Conservation (phyloP, 257 asterid genomes). For the Ophiorrhiza pumila region DNA sequence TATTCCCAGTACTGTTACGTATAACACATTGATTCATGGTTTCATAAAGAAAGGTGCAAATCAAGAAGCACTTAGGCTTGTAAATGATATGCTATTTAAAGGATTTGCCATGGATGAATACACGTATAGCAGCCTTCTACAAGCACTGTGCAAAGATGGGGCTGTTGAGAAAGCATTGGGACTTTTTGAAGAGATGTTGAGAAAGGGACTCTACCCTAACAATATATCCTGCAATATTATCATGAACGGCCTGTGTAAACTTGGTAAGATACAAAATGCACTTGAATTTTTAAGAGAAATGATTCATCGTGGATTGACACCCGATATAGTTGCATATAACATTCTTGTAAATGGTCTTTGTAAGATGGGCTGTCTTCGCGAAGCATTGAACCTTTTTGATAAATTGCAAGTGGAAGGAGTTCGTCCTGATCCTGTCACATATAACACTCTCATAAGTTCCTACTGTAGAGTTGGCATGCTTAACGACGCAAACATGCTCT, state of each 20-base stretch:
- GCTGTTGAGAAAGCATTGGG: constrained; percentile 65
- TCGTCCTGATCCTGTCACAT: constrained; percentile 60
- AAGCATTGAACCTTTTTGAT: constrained; percentile 56
- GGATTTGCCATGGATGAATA: constrained; percentile 60
- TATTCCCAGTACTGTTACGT: constrained; percentile 77
- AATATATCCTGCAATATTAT: constrained; percentile 55
- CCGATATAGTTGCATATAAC: constrained; percentile 77
- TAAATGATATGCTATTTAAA: constrained; percentile 75
- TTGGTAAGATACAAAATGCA: constrained; percentile 58
- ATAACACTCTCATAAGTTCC: constrained; percentile 61
- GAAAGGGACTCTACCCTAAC: constrained; percentile 50
- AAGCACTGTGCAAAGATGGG: constrained; percentile 75
- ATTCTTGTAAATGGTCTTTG: constrained; percentile 73
- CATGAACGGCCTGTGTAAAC: constrained; percentile 51
- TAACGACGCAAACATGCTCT: constrained; percentile 55
- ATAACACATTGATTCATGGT: constrained; percentile 74
- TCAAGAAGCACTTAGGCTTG: constrained; percentile 66
- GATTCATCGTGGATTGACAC: constrained; percentile 64
- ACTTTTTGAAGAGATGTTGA: constrained; percentile 69
- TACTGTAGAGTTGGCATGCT: constrained; percentile 55
- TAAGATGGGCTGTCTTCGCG: constrained; percentile 49
- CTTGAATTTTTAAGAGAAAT: constrained; percentile 63
- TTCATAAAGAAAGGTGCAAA: constrained; percentile 46
- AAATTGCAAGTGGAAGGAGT: constrained; percentile 55
- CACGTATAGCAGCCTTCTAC: constrained; percentile 73